Conservation (phyloP, 495 filamentous ascomycete genomes). For the Penicillium egyptiacum region DNA sequence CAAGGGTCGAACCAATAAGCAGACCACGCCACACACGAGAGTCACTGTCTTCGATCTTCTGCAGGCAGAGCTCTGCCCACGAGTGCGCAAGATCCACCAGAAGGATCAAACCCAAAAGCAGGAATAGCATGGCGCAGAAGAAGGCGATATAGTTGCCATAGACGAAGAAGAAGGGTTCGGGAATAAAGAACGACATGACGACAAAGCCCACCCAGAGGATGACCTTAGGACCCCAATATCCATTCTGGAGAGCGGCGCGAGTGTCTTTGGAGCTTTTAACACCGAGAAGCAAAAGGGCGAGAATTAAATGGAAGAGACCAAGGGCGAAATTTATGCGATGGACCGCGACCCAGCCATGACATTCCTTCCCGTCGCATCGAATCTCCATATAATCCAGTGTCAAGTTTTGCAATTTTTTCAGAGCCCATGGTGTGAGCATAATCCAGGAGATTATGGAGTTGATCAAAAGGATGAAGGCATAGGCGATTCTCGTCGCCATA, state of each 20-base stretch:
- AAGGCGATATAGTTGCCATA: conserved; percentile 95
- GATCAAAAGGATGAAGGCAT: conserved; percentile 90
- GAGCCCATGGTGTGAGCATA: conserved; percentile 98
- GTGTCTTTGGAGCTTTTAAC: conserved; percentile 85
- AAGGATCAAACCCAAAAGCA: conserved; percentile 87
- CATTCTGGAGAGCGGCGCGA: conserved; percentile 88
- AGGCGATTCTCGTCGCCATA: conserved; percentile 95
- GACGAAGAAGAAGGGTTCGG: conserved; percentile 89
- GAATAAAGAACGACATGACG: conserved; percentile 91
- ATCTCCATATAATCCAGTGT: conserved; percentile 95
- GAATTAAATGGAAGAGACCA: conserved; percentile 85
- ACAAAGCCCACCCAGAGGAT: conserved; percentile 84
- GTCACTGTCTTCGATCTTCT: conserved; percentile 88
- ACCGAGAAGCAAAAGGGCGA: conserved; percentile 80
- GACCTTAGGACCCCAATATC: conserved; percentile 87
- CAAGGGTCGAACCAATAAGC: conserved; percentile 86
- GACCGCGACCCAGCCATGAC: conserved; percentile 93
- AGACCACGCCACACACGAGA: conserved; percentile 80
- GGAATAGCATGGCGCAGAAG: conserved; percentile 86
- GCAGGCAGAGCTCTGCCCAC: conserved; percentile 96
- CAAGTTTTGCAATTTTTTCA: conserved; percentile 88
- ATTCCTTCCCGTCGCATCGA: conserved; percentile 83
- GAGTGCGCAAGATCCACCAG: conserved; percentile 94
- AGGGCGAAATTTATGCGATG: conserved; percentile 97
- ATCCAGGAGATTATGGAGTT: conserved; percentile 98